Evolutionary conservation across 1,139 yeast genomes (phyloP).

Genomic region (Protomyces macrosporus): DNA sequence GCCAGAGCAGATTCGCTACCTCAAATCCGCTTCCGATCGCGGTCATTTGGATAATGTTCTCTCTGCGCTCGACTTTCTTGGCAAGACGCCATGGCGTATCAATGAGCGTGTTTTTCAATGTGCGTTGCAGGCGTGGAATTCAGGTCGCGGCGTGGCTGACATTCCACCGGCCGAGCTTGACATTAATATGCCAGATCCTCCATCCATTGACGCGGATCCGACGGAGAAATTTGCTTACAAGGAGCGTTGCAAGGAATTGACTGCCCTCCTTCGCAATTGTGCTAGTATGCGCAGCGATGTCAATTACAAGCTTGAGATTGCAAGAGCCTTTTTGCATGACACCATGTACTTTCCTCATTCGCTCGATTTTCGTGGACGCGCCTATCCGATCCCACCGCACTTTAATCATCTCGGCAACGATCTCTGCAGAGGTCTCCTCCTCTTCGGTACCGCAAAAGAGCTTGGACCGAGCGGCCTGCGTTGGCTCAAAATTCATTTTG

Average conservation of each 20-base stretch:
- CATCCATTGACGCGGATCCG: slow-evolving; percentile 64
- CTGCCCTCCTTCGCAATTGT: slow-evolving; percentile 58
- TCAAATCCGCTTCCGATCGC: slow-evolving; percentile 73
- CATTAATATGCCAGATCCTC: slow-evolving; percentile 58
- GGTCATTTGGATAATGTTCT: slow-evolving; percentile 62
- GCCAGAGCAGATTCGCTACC: slow-evolving; percentile 83
- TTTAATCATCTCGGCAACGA: slow-evolving; percentile 84
- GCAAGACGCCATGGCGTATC: slow-evolving; percentile 88
- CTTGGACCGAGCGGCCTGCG: slow-evolving; percentile 69
- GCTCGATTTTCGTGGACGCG: slow-evolving; percentile 91
- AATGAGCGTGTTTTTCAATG: slow-evolving; percentile 65
- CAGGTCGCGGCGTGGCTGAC: slow-evolving; percentile 70
- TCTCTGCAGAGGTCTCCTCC: slow-evolving; percentile 73
- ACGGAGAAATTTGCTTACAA: slow-evolving; percentile 63
- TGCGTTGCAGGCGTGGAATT: slow-evolving; percentile 77
- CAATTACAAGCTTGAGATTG: slow-evolving; percentile 89
- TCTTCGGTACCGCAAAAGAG: slow-evolving; percentile 82
- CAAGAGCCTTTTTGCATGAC: slow-evolving; percentile 76
- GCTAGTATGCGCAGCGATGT: slow-evolving; percentile 90
- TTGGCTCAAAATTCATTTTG: slow-evolving; percentile 88
- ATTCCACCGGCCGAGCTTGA: slow-evolving; percentile 57
- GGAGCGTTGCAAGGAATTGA: slow-evolving; percentile 51
- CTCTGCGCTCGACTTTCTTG: slow-evolving; percentile 80
- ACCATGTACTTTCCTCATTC: slow-evolving; percentile 90
- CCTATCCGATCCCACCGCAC: slow-evolving; percentile 85